Base-by-base conservation (phyloP, 2,329 filamentous ascomycete genomes). In the Colletotrichum magnum region DNA sequence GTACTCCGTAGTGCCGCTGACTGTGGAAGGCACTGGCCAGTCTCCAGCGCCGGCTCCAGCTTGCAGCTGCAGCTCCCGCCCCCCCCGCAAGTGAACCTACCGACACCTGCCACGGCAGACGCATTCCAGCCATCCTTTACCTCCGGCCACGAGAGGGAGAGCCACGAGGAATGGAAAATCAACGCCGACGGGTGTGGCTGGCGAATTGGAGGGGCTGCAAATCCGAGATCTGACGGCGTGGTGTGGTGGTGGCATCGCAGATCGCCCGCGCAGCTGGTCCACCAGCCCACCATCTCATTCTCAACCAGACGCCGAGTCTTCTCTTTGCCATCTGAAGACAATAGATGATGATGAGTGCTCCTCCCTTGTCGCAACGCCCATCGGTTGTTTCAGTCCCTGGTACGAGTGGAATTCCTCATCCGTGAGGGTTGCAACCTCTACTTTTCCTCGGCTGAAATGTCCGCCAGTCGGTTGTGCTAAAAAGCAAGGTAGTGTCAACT, bases 341-440 rank as follows among this genome's bases (percentile, higher is more conserved):
- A 36, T 24, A 60, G 61, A 60, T 24, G 41, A 56, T 51, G 24
- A 16, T 48, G 18, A 32, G 45, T 9, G 18, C n/a, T 41, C 24
- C n/a, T 50, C 21, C 32, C 54, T 50, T 26, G 48, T 2, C 24
- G n/a, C 18, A 26, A 45, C 56, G 52, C 50, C 51, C 51, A 64
- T 48, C 50, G 50, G 66, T 16, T 56, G 62, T 69, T 69, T 66
- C 66, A 66, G 32, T 18, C 39, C 39, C 41, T 18, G 32, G 21
- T 50, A 48, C 62, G 39, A 28, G 15, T 26, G 50, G n/a, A 45
- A 48, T 50, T 18, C 56, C 41, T 43, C 6, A n/a, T 54, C 50
- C 18, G 39, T 43, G 54, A 32, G 59, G 62, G 66, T 39, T 65
- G 56, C 62, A 52, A 60, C 56, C 62, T 69, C 12, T 36, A 36